These are phyloP conservation scores for Rosa rugosa DNA, from an alignment of 306 rosid genomes.

Conservation along the genomic window DNA sequence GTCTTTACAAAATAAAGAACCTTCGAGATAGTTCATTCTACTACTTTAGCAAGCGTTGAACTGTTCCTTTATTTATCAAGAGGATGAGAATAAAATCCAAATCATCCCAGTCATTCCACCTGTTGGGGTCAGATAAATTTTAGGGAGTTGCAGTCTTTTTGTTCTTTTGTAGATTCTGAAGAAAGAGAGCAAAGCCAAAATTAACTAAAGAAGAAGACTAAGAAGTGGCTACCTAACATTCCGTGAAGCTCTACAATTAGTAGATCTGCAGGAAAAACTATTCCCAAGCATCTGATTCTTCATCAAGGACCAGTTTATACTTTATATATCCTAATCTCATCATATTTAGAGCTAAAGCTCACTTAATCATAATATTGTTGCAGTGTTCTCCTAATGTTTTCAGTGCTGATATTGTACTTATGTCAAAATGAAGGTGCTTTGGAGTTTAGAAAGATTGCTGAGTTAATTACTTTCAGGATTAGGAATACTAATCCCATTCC, in stretches of 20 bases:
- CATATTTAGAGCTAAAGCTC: neutral
- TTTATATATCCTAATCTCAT: neutral
- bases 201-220: conserved; percentile 8
- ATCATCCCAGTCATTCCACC: conserved; percentile 12
- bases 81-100: conserved; percentile 22
- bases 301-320: neutral
- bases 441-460: neutral
- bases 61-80: conserved; percentile 12
- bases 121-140: conserved; percentile 18
- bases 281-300: conserved; percentile 3
- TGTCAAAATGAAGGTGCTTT: neutral
- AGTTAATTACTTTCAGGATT: neutral
- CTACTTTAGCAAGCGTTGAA: conserved; percentile 19
- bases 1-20: neutral
- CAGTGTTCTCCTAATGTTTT: neutral
- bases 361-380: neutral
- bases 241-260: conserved; percentile 16
- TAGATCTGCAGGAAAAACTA: neutral
- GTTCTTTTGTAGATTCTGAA: conserved; percentile 14
- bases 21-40: conserved; percentile 13
- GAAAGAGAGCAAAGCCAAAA: conserved; percentile 6
- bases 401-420: neutral
- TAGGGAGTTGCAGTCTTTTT: conserved; percentile 10
- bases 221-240: conserved; percentile 8
- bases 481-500: conserved; percentile 11